Evolutionary conservation across 2,329 filamentous ascomycete species (phyloP), one percentile per base, ranked within the genome.

Genomic region (Fusarium illudens): DNA sequence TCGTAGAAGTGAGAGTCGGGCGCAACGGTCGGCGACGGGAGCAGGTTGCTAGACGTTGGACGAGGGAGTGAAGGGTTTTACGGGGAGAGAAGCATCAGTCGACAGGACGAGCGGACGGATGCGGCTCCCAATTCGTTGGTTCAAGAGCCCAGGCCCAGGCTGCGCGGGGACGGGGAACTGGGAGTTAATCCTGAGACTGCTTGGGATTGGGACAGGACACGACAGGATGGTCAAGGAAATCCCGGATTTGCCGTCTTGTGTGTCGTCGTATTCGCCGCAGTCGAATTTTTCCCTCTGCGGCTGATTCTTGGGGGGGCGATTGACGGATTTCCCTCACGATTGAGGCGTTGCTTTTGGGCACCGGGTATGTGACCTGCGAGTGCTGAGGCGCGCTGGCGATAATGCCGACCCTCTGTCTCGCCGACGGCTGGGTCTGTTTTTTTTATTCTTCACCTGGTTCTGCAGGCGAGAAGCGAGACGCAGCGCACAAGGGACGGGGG

Each of bases 101-200:
- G 71, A 73, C 68, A 71, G 69, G 65, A 68, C 54, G 65, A 71
- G 67, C 65, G 67, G 67, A 69, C 65, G 60, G 58, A 63, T 71
- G 71, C 71, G 71, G 71, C 71, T 73, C 71, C 71, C 69, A 73
- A 73, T 73, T 73, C 71, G 70, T 68, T 68, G 57, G 67, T 70
- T 68, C 50, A 17, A 67, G 46, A 68, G 63, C 56, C 67, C 64
- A 70, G 60, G 60, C 64, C 64, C 60, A 61, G 50, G 57, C 42
- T 53, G 57, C 57, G 57, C 57, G 57, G 57, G 57, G 67, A 70
- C 62, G 65, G 71, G 71, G 67, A 61, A 58, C 60, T 62, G 71
- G 58, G 61, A 71, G 59, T 60, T 50, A 69, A 54, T 71, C 49
- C 49, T 65, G 64, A 63, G 68, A 65, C 58, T 53, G 62, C 58